These are phyloP conservation scores for Tetracladium marchalianum DNA, from an alignment of 495 filamentous ascomycete genomes.

Conservation along the genomic window DNA sequence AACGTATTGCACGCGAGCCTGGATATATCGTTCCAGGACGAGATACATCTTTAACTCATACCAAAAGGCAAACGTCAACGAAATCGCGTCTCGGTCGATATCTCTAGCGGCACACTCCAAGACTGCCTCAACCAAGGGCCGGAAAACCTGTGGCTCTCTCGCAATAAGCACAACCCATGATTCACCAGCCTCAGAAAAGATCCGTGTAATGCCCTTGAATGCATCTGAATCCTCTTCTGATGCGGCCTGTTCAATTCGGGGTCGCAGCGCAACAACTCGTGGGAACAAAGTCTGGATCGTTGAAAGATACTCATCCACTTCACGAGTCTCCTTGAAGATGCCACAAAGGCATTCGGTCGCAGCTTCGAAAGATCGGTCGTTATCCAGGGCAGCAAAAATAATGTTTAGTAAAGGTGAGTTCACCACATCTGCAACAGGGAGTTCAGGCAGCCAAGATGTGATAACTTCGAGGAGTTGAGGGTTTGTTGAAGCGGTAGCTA, in stretches of 20 bases:
- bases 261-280: conserved; percentile 63
- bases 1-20: conserved; percentile 61
- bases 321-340: conserved; percentile 84
- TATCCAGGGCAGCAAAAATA: conserved; percentile 64
- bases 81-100: conserved; percentile 78
- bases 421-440: conserved; percentile 73
- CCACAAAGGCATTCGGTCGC: conserved; percentile 91
- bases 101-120: conserved; percentile 85
- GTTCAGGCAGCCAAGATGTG: conserved; percentile 90
- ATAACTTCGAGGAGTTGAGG: conserved; percentile 90
- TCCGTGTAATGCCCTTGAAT: conserved; percentile 76
- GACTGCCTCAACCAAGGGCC: conserved; percentile 77
- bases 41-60: conserved; percentile 97
- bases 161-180: conserved; percentile 89
- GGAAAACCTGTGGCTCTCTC: conserved; percentile 69
- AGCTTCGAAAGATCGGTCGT: conserved; percentile 69
- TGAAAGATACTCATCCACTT: conserved; percentile 77
- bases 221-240: conserved; percentile 76
- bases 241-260: conserved; percentile 66
- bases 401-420: conserved; percentile 76
- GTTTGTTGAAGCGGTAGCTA: conserved; percentile 64
- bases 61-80: conserved; percentile 93
- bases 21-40: conserved; percentile 77
- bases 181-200: conserved; percentile 91
- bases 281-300: conserved; percentile 82